Conservation (phyloP, 768 basidiomycete species). For the Gloeopeniophorella convolvens region DNA sequence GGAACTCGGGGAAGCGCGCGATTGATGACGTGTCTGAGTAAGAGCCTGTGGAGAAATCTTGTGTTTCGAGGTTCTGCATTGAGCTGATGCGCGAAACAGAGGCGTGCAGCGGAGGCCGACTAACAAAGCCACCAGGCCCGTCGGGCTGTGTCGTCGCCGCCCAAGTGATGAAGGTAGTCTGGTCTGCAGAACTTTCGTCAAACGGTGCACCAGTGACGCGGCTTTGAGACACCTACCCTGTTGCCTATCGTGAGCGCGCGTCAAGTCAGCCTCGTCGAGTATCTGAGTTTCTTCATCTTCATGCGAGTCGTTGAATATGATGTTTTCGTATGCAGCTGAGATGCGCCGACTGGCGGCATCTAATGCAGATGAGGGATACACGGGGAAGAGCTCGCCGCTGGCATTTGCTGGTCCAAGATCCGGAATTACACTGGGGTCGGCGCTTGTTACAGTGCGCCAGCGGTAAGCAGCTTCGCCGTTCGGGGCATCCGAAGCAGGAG, state of each 20-base stretch:
- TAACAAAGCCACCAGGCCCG: neutral
- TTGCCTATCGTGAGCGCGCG: neutral
- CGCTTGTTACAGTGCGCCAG: slow-evolving; percentile 43
- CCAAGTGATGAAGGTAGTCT: slow-evolving; percentile 11
- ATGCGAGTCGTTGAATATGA: slow-evolving; percentile 52
- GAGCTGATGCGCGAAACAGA: slow-evolving; percentile 3
- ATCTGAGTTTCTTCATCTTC: slow-evolving; percentile 18
- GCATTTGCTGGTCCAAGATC: slow-evolving; percentile 14
- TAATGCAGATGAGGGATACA: slow-evolving; percentile 39
- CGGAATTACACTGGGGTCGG: neutral
- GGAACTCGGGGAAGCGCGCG: slow-evolving; percentile 64
- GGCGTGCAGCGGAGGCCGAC: slow-evolving; percentile 10
- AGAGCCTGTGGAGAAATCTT: slow-evolving; percentile 35
- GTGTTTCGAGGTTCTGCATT: slow-evolving; percentile 4
- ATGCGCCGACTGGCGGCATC: slow-evolving; percentile 65
- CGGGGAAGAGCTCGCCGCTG: slow-evolving; percentile 16
- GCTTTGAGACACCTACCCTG: neutral
- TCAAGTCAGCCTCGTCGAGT: slow-evolving; percentile 10
- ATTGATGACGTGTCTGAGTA: slow-evolving; percentile 69
- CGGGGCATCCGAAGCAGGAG: slow-evolving; percentile 30
- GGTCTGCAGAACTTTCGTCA: slow-evolving; percentile 1
- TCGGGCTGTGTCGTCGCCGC: slow-evolving; percentile 10
- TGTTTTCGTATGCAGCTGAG: slow-evolving; percentile 62
- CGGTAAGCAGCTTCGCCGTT: slow-evolving; percentile 32
- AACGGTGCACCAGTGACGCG: neutral